Conservation (phyloP, 2,329 filamentous ascomycete species). For the Colletotrichum sp. region DNA sequence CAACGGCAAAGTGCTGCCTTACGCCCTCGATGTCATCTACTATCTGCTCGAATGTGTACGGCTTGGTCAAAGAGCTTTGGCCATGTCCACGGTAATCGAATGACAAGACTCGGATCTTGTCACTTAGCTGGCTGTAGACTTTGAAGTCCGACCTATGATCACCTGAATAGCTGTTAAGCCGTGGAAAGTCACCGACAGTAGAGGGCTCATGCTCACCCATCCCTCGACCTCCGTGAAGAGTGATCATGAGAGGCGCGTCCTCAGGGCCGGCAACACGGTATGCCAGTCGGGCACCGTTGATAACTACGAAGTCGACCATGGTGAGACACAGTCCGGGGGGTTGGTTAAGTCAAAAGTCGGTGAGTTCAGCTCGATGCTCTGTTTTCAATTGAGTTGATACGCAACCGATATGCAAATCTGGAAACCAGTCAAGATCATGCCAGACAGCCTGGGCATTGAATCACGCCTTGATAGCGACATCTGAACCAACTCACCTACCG, state of each 20-base stretch:
- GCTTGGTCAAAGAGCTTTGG: slow-evolving; percentile 35
- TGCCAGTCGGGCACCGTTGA: slow-evolving; percentile 38
- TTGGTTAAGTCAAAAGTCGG: not conserved
- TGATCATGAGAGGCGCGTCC: slow-evolving; percentile 37
- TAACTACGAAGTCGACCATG: slow-evolving; percentile 29
- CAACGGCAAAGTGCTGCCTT: slow-evolving; percentile 31
- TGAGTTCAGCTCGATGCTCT: not conserved
- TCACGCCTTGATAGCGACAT: not conserved
- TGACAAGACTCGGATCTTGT: slow-evolving; percentile 34
- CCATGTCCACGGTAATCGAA: slow-evolving; percentile 43
- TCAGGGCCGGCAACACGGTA: slow-evolving; percentile 34
- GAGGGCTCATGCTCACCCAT: slow-evolving; percentile 28
- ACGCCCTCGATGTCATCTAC: slow-evolving; percentile 41
- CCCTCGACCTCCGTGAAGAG: slow-evolving; percentile 40
- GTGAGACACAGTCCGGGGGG: rapidly evolving
- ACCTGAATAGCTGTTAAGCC: slow-evolving; percentile 22
- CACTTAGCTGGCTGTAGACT: slow-evolving; percentile 32
- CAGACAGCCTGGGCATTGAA: not conserved
- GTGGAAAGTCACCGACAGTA: rapidly evolving
- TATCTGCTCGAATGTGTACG: slow-evolving; percentile 40
- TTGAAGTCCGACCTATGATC: slow-evolving; percentile 38
- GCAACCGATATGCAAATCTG: not conserved
- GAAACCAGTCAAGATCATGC: not conserved
- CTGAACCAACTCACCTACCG: not conserved
- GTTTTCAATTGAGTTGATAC: rapidly evolving